Conservation (phyloP, 768 basidiomycete genomes). For the Boletus reticuloceps region DNA sequence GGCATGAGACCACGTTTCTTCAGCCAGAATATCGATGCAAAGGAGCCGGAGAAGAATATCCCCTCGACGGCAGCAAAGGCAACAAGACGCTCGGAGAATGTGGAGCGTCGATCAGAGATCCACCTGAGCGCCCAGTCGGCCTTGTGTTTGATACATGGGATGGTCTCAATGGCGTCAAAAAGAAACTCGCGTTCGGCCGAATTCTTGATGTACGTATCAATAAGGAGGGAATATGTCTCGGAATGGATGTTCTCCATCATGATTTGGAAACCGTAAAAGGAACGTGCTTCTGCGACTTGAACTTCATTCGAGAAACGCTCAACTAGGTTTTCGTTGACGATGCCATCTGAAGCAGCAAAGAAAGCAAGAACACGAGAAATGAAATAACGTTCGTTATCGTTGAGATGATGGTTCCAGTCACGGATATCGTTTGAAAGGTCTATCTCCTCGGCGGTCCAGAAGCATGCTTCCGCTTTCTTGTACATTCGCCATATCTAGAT, state of each 20-base stretch:
- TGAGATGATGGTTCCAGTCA: slow-evolving; percentile 84
- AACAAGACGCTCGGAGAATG: slow-evolving; percentile 85
- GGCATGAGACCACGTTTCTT: slow-evolving; percentile 76
- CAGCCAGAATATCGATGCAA: slow-evolving; percentile 94
- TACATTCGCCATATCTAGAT: slow-evolving; percentile 89
- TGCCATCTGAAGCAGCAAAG: slow-evolving; percentile 94
- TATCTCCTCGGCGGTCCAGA: slow-evolving; percentile 92
- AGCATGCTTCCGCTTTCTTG: slow-evolving; percentile 90
- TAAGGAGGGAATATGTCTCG: slow-evolving; percentile 93
- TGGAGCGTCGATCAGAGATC: slow-evolving; percentile 80
- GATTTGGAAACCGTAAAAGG: slow-evolving; percentile 87
- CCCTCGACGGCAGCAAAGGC: slow-evolving; percentile 97
- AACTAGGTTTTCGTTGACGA: slow-evolving; percentile 94
- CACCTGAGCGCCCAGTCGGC: slow-evolving; percentile 94
- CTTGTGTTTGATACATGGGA: slow-evolving; percentile 89
- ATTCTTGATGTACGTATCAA: slow-evolving; percentile 93
- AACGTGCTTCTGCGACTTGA: slow-evolving; percentile 82
- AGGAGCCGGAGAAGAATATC: slow-evolving; percentile 94
- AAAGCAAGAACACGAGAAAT: slow-evolving; percentile 93
- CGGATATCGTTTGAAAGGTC: slow-evolving; percentile 80
- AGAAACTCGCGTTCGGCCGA: slow-evolving; percentile 69
- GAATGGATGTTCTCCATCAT: slow-evolving; percentile 99
- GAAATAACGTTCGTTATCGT: slow-evolving; percentile 85
- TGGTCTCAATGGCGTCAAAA: slow-evolving; percentile 91
- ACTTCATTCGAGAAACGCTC: slow-evolving; percentile 90